Base-by-base conservation (phyloP, 441 rosid genomes). In the Daphne laureola region DNA sequence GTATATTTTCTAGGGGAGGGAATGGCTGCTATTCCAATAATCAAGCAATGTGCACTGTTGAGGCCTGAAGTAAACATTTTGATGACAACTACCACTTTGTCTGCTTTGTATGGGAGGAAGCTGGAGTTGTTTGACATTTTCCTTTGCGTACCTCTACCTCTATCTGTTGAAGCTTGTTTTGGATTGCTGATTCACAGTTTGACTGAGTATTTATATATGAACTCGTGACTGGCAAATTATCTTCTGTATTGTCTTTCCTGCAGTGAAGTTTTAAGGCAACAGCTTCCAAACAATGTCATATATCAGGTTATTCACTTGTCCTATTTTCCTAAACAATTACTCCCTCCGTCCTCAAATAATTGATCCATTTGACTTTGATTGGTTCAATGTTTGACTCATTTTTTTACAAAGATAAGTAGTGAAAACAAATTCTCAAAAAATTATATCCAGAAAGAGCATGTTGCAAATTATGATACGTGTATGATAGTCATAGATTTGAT, bases 1-100 rank as follows among this genome's bases (percentile, higher is more conserved):
- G 45, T 41, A 13, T 5, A 38, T 45, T 47, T 14, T 55, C 12
- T 54, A 84, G 96, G 98, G 60, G 98, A 92, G 75, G 96, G 96
- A 68, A 86, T 92, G 90, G 96, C 90, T 43, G 85, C 85, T 12
- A 76, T 92, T 78, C 96, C 96, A 1, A 85, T 92, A 40, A 81
- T 92, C 54, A 80, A 67, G 67, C 71, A 54, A 26, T 86, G 89
- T 66, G 54, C 66, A 51, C 75, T 61, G 13, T 47, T 54, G 64
- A 70, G 86, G 66, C 86, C 90, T 40, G 78, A 80, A n/a, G 48
- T 86, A 45, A 81, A 62, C 59, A 73, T 92, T 61, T 65, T 92
- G 64, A 70, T 92, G 90, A 92, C 98, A 13, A 82, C 96, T 2
- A 62, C 96, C 8, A 84, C 88, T 0, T 21, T 77, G 21, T 84